Base-by-base conservation (phyloP, 306 rosid genomes). In the Heteromeles arbutifolia region DNA sequence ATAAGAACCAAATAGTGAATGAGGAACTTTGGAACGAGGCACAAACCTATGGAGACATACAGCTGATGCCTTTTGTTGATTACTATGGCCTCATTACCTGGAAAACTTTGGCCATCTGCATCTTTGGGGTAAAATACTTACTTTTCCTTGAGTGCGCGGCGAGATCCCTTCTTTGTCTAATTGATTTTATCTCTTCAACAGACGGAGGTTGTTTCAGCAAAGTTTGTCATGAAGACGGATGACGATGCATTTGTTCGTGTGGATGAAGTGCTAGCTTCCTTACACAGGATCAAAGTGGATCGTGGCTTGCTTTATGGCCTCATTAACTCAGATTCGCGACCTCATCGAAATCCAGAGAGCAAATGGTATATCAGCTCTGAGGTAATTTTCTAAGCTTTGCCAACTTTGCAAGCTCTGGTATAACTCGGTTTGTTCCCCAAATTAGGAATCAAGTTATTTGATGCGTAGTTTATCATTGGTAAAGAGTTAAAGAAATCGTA, bases 11-110 rank as follows among this genome's bases (percentile, higher is more conserved):
- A 82, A 78, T 92, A 79, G 99, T 96, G 76, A 96, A 96, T 73
- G 97, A 92, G 86, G 97, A 92, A 86, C 70, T 96, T 53, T 96
- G 99, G 99, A 87, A 84, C 57, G 99, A 96, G 84, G 98, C 99
- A 74, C 81, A 73, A 75, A 96, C 97, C 37, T 96, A 96, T 79
- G 87, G 97, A 62, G 99, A 96, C 86, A 76, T 96, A 81, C 99
- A 96, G 79, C 73, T 96, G 82, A 92, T 96, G 99, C 99, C 99
- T 62, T 96, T 96, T 82, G 96, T 92, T 81, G 99, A 96, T 84
- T 96, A 96, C 84, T 96, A 96, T 83, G 74, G 97, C 80, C 96
- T 96, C 71, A 90, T 96, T 83, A 92, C 98, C 32, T 96, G 99
- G 99, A 96, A 96, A 82, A 85, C 99, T 73, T 82, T 96, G 85